Evolutionary conservation across 257 asterid genomes (phyloP).

Genomic region (Avicennia marina): DNA sequence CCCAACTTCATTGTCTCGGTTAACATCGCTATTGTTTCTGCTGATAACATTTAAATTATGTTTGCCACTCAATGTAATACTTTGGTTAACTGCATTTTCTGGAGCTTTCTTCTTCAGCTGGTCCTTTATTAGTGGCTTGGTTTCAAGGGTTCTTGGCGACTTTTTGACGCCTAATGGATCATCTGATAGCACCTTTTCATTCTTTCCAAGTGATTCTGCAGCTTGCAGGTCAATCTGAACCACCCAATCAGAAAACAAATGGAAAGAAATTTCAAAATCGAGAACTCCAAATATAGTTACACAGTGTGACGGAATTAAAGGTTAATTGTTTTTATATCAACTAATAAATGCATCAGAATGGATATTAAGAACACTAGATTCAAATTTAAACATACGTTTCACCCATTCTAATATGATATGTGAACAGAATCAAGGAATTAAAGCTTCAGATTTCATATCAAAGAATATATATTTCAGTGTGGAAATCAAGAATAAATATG

Average conservation of each 20-base stretch:
- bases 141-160: conserved; percentile 36
- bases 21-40: conserved; percentile 35
- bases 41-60: conserved; percentile 28
- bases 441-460: no score
- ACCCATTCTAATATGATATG: no score
- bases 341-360: no score
- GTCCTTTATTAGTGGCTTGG: conserved; percentile 63
- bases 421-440: no score
- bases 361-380: no score
- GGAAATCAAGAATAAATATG: no score
- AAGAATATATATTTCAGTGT: no score
- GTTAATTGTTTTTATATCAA: no score
- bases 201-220: conserved; percentile 82
- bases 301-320: conserved; percentile 4
- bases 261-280: neutral
- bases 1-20: conserved; percentile 35
- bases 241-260: conserved; percentile 19
- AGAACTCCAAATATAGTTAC: conserved; percentile 3
- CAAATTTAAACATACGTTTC: no score
- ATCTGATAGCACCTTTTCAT: conserved; percentile 51
- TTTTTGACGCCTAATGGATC: conserved; percentile 39
- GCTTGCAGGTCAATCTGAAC: conserved; percentile 96
- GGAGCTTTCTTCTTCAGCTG: conserved; percentile 70
- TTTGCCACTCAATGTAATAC: conserved; percentile 17
- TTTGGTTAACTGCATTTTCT: conserved; percentile 29